These are phyloP conservation scores for Suillus subaureus DNA, from an alignment of 768 basidiomycete species.

Conservation along the genomic window DNA sequence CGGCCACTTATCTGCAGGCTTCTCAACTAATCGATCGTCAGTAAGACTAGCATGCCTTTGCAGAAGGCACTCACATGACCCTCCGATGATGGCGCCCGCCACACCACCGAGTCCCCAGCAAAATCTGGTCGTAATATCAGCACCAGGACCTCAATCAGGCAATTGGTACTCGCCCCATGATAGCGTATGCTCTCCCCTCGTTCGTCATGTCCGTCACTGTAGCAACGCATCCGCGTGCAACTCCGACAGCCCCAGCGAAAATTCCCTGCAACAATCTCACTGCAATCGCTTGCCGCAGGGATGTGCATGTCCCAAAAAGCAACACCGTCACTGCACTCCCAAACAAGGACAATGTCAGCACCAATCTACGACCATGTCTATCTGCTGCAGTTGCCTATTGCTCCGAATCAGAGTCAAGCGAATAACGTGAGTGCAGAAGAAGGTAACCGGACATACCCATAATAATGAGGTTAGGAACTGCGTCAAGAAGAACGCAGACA, in stretches of 20 bases:
- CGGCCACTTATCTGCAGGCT: slow-evolving; percentile 88
- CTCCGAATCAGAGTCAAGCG: slow-evolving; percentile 14
- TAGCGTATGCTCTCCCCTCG: slow-evolving; percentile 93
- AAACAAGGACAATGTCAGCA: slow-evolving; percentile 81
- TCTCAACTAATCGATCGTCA: slow-evolving; percentile 60
- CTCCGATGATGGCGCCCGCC: slow-evolving; percentile 83
- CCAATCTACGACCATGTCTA: slow-evolving; percentile 83
- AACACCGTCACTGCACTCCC: slow-evolving; percentile 83
- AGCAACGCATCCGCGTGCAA: slow-evolving; percentile 86
- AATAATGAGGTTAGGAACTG: slow-evolving; percentile 94
- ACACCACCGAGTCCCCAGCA: slow-evolving; percentile 98
- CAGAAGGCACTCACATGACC: slow-evolving; percentile 59
- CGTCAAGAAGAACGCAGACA: slow-evolving; percentile 87
- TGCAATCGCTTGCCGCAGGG: slow-evolving; percentile 77
- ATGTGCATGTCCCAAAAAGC: slow-evolving; percentile 75
- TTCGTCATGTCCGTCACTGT: slow-evolving; percentile 90
- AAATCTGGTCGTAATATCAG: slow-evolving; percentile 51
- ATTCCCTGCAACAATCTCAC: slow-evolving; percentile 90
- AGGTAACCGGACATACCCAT: slow-evolving; percentile 59
- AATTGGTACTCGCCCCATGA: slow-evolving; percentile 63
- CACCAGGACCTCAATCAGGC: slow-evolving; percentile 4
- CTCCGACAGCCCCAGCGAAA: slow-evolving; percentile 93
- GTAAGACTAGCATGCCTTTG: slow-evolving; percentile 5
- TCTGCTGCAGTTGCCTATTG: slow-evolving; percentile 88
- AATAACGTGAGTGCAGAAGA: slow-evolving; percentile 10